Percentiles rank a stretch among this genome's conserved stretches.
phyloP scores from a whole-genome alignment of 2,329 filamentous ascomycete species.

The Seiridium cupressi region DNA sequence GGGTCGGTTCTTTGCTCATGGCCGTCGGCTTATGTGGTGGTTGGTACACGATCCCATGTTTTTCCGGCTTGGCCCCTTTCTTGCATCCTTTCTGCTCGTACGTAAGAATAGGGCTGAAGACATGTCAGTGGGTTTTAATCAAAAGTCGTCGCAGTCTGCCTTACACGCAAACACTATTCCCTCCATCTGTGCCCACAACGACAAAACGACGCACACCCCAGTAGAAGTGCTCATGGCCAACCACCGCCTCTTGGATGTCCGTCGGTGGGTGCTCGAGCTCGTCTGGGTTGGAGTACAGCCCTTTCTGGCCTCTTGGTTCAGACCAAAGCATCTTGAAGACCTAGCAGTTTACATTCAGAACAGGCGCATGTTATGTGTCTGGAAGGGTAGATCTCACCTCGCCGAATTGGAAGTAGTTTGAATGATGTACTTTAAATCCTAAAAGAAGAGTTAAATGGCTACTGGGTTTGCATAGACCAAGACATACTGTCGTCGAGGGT shows the following conservation, averaged over 20 bases:
- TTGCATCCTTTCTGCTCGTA: constrained; percentile 56
- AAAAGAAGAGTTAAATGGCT: background rate
- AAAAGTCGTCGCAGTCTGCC: constrained; percentile 15
- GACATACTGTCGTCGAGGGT: no score
- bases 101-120: constrained; percentile 50
- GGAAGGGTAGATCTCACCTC: background rate
- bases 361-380: no score
- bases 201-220: constrained; percentile 54
- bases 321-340: constrained; percentile 42
- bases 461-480: no score
- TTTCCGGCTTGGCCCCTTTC: constrained; percentile 47
- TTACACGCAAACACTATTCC: constrained; percentile 57
- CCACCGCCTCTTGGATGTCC: background rate
- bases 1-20: constrained; percentile 40
- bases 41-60: constrained; percentile 53
- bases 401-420: background rate
- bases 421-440: background rate
- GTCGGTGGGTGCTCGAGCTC: background rate
- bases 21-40: constrained; percentile 26
- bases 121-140: background rate
- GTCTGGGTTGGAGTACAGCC: constrained; percentile 17
- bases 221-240: constrained; percentile 28
- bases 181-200: constrained; percentile 48
- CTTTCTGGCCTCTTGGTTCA: constrained; percentile 39
- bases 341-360: background rate